Evolutionary conservation across 2,329 filamentous ascomycete genomes (phyloP).

Genomic region (Ceratocystis diversiconidia): DNA sequence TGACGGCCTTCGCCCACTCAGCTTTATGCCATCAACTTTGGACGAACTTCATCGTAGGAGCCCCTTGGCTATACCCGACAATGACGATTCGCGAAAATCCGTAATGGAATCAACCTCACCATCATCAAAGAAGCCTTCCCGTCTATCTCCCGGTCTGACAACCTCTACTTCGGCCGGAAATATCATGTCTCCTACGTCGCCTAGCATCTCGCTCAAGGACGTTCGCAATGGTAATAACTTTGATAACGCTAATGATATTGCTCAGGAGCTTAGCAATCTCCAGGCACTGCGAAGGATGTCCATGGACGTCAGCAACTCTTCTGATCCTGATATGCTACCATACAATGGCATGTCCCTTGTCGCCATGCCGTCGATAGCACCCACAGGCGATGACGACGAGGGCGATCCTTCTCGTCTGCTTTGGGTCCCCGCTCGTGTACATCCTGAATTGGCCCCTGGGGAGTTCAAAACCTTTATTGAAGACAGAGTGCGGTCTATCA

Average conservation of each 20-base stretch:
- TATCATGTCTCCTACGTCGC: constrained; percentile 33
- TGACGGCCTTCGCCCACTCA: constrained; percentile 44
- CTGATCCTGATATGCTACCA: constrained; percentile 61
- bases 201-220: constrained; percentile 39
- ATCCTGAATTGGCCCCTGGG: constrained; percentile 85
- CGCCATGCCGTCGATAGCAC: constrained; percentile 58
- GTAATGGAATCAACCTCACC: constrained; percentile 33
- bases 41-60: constrained; percentile 15
- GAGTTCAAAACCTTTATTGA: constrained; percentile 97
- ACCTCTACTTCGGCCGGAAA: constrained; percentile 11
- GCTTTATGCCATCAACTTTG: constrained; percentile 41
- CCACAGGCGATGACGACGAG: constrained; percentile 61
- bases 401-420: constrained; percentile 78
- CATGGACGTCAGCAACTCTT: constrained; percentile 71
- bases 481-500: constrained; percentile 79
- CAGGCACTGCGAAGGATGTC: constrained; percentile 85
- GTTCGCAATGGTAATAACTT: constrained; percentile 57
- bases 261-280: constrained; percentile 82
- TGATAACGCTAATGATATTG: constrained; percentile 75
- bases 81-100: constrained; percentile 29
- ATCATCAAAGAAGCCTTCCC: constrained; percentile 29
- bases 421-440: constrained; percentile 89
- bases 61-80: constrained; percentile 22
- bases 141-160: constrained; percentile 29
- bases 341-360: constrained; percentile 51